phyloP scores from a whole-genome alignment of 1,284 basidiomycete genomes.

The Prillingera fragicola region DNA sequence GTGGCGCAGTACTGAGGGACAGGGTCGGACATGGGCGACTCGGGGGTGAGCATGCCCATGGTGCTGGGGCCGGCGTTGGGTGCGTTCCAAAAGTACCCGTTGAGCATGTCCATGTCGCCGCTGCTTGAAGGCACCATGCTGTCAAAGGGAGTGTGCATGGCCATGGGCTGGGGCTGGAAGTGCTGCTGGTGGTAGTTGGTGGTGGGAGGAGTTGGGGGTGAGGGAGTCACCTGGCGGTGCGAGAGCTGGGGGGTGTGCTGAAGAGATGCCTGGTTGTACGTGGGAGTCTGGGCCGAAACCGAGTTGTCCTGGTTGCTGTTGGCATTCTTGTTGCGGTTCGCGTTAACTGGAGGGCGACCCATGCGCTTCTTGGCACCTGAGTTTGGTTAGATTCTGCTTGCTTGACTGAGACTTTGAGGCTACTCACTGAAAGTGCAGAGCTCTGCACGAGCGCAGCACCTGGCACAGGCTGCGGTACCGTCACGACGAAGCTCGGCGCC shows the following conservation, averaged over 20 bases:
- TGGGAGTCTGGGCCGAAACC: not conserved
- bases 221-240: not conserved
- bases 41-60: too few relatives aligned
- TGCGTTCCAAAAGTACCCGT: too few relatives aligned
- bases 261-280: not conserved
- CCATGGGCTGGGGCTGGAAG: too few relatives aligned
- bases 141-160: too few relatives aligned
- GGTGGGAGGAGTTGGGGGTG: not conserved
- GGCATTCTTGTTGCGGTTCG: not conserved
- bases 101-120: too few relatives aligned
- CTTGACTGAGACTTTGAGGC: too few relatives aligned
- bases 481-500: conserved; percentile 1
- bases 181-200: not conserved
- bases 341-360: conserved; percentile 3
- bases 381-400: not conserved
- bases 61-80: too few relatives aligned
- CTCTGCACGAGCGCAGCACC: conserved; percentile 1
- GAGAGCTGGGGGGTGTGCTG: not conserved
- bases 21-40: too few relatives aligned
- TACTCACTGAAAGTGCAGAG: conserved; percentile 1
- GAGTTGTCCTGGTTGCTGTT: not conserved
- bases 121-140: too few relatives aligned
- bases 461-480: not conserved
- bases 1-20: too few relatives aligned
- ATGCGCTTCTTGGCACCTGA: conserved; percentile 1